phyloP scores from a whole-genome alignment of 805 yeast genomes.

The Spathaspora hagerdaliae region DNA sequence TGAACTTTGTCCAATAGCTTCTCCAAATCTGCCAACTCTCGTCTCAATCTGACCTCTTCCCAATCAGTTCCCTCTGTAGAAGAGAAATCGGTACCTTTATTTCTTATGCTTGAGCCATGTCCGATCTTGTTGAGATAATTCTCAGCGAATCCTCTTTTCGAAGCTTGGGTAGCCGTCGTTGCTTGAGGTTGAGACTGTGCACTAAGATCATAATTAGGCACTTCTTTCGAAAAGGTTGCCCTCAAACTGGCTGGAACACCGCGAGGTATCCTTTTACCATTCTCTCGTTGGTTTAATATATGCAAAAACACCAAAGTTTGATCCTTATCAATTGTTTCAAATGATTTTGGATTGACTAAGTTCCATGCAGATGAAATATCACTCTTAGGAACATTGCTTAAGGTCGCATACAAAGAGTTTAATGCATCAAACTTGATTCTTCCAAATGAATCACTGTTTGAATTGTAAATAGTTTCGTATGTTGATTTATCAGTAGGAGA shows the following conservation, averaged over 20 bases:
- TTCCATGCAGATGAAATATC: conserved; percentile 94
- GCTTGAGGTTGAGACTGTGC: conserved; percentile 25
- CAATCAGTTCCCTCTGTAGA: conserved; percentile 79
- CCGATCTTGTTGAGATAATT: conserved; percentile 57
- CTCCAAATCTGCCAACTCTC: conserved; percentile 76
- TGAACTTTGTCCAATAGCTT: conserved; percentile 53
- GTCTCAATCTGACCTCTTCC: conserved; percentile 82
- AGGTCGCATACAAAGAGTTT: conserved; percentile 61
- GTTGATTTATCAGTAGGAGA: conserved; percentile 79
- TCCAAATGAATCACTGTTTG: conserved; percentile 75
- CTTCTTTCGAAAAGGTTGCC: conserved; percentile 86
- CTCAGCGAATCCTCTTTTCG: conserved; percentile 45
- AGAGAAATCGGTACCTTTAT: conserved; percentile 65
- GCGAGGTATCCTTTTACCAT: conserved; percentile 80
- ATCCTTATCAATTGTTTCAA: conserved; percentile 87
- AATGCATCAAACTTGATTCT: conserved; percentile 73
- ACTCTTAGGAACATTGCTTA: conserved; percentile 70
- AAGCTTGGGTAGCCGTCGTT: conserved; percentile 5
- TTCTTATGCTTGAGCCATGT: conserved; percentile 32
- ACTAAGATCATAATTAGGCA: conserved; percentile 65
- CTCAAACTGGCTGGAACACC: conserved; percentile 92
- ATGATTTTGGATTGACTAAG: conserved; percentile 84
- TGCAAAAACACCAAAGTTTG: conserved; percentile 88
- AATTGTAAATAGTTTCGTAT: conserved; percentile 73
- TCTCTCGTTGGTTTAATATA: conserved; percentile 83